Base-by-base conservation (phyloP, 306 rosid species). In the Fragaria nilgerrensis region DNA sequence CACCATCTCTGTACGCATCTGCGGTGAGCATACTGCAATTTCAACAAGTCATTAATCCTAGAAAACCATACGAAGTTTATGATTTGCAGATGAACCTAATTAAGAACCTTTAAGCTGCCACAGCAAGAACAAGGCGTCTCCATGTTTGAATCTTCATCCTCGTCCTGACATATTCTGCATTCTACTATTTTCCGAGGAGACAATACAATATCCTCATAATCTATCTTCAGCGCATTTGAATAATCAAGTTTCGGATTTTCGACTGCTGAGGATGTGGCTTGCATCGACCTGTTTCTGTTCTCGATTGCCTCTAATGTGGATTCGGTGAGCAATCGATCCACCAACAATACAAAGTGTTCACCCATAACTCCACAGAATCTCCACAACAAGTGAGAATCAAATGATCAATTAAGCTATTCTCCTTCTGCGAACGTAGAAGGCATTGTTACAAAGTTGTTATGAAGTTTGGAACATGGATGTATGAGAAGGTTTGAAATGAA, bases 81-180 rank as follows among this genome's bases (percentile, higher is more conserved):
- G 41, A 29, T 48, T 71, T 7, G 53, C 2, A 50, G 44, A 62
- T 75, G 70, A 20, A 53, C 12, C 25, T 12, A 9, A 47, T 55
- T 55, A 52, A 69, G 20, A 56, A 96, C 99, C 99, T 89, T 92
- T 89, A 96, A 88, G 86, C 96, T 96, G 74, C 99, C 99, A 80
- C 97, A 86, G 72, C 98, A 96, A 2, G 92, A 96, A 85, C 99
- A 96, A n/a, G 99, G 99, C 5, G 93, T 73, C 83, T 96, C 99
- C 99, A 96, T 89, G 73, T 89, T 96, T 15, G 86, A 85, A 87
- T 89, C 93, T 58, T 86, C 94, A 79, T 96, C 98, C 73, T 96
- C 99, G 17, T 96, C 99, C 65, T 96, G 98, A 78, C 99, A 96
- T 73, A 96, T 96, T 85, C 92, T 91, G 84, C 99, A 96, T 79